phyloP scores from a whole-genome alignment of 441 rosid species.

The Kokia cookei region DNA sequence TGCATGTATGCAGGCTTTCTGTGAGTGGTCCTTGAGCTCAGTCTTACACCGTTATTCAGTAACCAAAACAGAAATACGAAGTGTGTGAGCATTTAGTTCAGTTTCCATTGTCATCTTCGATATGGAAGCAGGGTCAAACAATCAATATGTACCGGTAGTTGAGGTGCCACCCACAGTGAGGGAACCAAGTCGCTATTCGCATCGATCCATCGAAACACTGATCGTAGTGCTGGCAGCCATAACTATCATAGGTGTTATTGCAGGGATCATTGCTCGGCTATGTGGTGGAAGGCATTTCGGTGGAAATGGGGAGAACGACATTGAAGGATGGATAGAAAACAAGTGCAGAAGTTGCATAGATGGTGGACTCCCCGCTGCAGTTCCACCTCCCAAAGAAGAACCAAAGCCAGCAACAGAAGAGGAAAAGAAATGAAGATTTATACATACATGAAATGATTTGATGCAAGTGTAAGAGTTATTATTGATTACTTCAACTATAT shows the following conservation, averaged over 20 bases:
- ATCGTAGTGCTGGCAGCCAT: constrained; percentile 79
- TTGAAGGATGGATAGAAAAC: constrained; percentile 89
- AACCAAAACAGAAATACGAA: background rate
- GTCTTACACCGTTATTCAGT: background rate
- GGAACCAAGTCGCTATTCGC: constrained; percentile 37
- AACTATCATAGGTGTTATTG: constrained; percentile 61
- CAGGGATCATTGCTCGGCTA: constrained; percentile 67
- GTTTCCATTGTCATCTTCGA: constrained; percentile 18
- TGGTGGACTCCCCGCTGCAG: constrained; percentile 50
- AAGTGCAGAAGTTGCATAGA: constrained; percentile 87
- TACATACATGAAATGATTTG: background rate
- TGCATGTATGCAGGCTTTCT: background rate
- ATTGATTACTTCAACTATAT: background rate
- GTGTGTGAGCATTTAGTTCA: background rate
- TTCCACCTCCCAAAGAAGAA: constrained; percentile 21
- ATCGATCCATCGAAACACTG: constrained; percentile 73
- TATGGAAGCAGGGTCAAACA: constrained; percentile 28
- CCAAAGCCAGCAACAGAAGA: constrained; percentile 37
- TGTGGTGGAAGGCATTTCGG: constrained; percentile 79
- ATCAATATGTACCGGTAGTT: constrained; percentile 32
- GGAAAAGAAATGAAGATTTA: constrained; percentile 38
- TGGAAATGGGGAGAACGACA: constrained; percentile 66
- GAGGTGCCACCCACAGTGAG: constrained; percentile 35
- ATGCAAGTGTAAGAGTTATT: background rate
- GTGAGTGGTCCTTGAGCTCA: background rate